A percentile compares a stretch with the other conserved stretches of the same genome.
Evolutionary conservation across 2,329 filamentous ascomycete genomes (phyloP).

Genomic region (Claviceps cyperi): DNA sequence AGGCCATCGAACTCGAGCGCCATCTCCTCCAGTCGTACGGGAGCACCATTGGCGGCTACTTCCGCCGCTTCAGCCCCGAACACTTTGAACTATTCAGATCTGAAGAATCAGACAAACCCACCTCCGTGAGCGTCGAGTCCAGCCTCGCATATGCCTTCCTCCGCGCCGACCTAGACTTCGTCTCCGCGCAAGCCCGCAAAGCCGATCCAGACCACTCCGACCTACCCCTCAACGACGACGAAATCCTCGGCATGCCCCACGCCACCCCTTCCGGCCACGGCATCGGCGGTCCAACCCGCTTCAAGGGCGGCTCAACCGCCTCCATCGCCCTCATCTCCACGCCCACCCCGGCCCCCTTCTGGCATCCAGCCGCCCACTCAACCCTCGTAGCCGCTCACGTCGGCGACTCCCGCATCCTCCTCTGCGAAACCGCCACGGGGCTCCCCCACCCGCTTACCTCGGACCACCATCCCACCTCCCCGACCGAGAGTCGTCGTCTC

Average conservation of each 20-base stretch:
- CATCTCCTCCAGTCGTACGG: constrained; percentile 65
- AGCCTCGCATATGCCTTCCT: constrained; percentile 87
- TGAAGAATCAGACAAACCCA: constrained; percentile 15
- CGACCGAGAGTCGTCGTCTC: constrained; percentile 67
- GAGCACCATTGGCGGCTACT: constrained; percentile 82
- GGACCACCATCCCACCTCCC: constrained; percentile 84
- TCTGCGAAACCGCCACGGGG: constrained; percentile 78
- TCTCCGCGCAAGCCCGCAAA: constrained; percentile 75
- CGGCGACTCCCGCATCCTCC: constrained; percentile 79
- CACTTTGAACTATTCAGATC: constrained; percentile 43
- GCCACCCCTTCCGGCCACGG: constrained; percentile 38
- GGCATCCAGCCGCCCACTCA: constrained; percentile 77
- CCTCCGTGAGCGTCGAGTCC: constrained; percentile 51
- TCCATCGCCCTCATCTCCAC: constrained; percentile 85
- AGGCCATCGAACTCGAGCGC: constrained; percentile 54
- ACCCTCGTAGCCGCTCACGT: constrained; percentile 82
- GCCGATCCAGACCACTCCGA: constrained; percentile 63
- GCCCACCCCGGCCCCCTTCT: constrained; percentile 81
- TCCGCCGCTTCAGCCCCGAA: constrained; percentile 73
- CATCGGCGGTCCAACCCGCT: constrained; percentile 64
- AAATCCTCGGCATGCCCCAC: constrained; percentile 55
- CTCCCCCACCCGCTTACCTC: constrained; percentile 68
- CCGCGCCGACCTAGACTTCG: constrained; percentile 86
- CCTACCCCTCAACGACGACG: constrained; percentile 67
- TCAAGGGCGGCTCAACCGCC: constrained; percentile 87